Percentiles rank a stretch among this genome's conserved stretches.
Evolutionary conservation across 1,284 basidiomycete species (phyloP).

Genomic region (Leccinum pachyderme): DNA sequence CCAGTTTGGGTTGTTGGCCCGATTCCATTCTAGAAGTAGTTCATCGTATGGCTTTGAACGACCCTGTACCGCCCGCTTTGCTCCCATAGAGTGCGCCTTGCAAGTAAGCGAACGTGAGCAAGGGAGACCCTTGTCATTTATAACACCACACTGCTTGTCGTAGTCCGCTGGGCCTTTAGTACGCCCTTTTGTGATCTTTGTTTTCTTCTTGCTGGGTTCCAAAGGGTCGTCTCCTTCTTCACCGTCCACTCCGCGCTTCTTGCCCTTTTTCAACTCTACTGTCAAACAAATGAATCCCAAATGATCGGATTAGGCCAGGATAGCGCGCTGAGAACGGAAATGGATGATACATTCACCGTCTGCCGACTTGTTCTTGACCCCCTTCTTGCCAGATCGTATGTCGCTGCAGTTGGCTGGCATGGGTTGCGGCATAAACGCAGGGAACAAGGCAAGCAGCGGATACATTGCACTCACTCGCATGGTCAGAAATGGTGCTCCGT

Average conservation of each 20-base stretch:
- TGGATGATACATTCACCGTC: constrained; percentile 45
- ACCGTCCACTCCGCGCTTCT: constrained; percentile 75
- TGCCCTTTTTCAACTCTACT: constrained; percentile 40
- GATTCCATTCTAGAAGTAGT: constrained; percentile 90
- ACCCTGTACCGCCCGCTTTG: constrained; percentile 89
- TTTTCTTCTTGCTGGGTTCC: constrained; percentile 71
- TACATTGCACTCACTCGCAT: constrained; percentile 55
- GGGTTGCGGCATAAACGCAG: constrained; percentile 3
- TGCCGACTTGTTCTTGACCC: constrained; percentile 30
- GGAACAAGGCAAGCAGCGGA: neutral
- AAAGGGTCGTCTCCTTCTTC: constrained; percentile 57
- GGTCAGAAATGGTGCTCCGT: constrained; percentile 71
- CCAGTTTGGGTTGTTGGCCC: constrained; percentile 89
- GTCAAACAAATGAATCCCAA: neutral
- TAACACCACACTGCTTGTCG: constrained; percentile 95
- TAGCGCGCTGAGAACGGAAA: constrained; percentile 16
- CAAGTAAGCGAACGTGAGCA: constrained; percentile 98
- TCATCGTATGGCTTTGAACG: constrained; percentile 87
- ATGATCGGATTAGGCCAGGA: constrained; percentile 11
- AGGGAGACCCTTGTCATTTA: constrained; percentile 92
- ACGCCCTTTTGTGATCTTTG: constrained; percentile 73
- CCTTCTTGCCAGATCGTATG: constrained; percentile 34
- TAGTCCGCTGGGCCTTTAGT: constrained; percentile 85
- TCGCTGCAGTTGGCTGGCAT: constrained; percentile 32
- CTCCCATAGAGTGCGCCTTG: constrained; percentile 98